Percentiles rank a stretch among this genome's conserved stretches.
These are phyloP conservation scores for Aspergillus fischeri DNA, from an alignment of 2,329 filamentous ascomycete species.

Conservation along the genomic window DNA sequence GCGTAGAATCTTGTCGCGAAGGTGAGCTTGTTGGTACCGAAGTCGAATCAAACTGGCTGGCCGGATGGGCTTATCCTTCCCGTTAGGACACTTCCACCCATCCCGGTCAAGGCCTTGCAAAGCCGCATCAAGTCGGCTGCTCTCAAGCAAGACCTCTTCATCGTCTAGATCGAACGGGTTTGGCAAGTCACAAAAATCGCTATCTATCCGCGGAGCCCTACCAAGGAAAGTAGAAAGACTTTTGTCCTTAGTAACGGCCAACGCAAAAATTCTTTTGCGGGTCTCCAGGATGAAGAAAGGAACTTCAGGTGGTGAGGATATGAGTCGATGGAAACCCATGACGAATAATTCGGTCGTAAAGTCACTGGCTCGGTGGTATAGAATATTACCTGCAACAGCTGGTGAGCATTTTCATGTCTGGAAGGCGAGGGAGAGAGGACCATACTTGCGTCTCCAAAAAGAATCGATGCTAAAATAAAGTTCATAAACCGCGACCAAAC, in stretches of 20 bases:
- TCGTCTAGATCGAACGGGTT: conserved; percentile 27
- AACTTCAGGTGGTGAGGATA: neutral
- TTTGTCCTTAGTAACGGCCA: conserved; percentile 25
- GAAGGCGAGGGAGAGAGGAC: conserved; percentile 9
- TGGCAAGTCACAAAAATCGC: conserved; percentile 24
- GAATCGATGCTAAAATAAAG: conserved; percentile 12
- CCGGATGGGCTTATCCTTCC: neutral
- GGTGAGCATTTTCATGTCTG: neutral
- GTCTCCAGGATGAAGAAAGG: conserved; percentile 27
- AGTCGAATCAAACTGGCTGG: neutral
- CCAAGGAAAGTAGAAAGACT: conserved; percentile 27
- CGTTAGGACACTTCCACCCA: conserved; percentile 1
- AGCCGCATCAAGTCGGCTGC: conserved; percentile 4
- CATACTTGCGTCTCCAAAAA: conserved; percentile 16
- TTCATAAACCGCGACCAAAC: conserved; percentile 17
- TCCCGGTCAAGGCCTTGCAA: conserved; percentile 6
- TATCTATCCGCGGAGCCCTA: conserved; percentile 26
- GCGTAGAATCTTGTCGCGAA: conserved; percentile 7
- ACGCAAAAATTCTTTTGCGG: conserved; percentile 23
- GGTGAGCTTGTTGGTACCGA: conserved; percentile 1
- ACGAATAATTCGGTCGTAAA: neutral
- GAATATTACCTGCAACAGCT: neutral
- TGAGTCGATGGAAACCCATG: conserved; percentile 1
- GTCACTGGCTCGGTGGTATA: neutral
- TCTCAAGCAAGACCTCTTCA: conserved; percentile 16